Percentiles rank a stretch among this genome's conserved stretches.
Conservation (phyloP, 768 basidiomycete species). For the Kwoniella sp. region DNA sequence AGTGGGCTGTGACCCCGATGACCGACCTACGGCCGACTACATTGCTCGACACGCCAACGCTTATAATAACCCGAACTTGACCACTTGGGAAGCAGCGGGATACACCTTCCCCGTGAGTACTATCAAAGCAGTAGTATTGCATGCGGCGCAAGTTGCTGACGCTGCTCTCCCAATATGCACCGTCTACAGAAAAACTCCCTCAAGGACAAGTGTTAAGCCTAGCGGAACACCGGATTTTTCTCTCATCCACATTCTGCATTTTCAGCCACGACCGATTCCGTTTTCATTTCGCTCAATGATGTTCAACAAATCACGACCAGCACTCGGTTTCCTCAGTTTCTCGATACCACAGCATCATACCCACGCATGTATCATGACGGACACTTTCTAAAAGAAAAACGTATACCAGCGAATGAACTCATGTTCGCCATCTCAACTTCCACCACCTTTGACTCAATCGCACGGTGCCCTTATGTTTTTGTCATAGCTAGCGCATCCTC, state of each 20-base stretch:
- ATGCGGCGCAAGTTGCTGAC: not conserved
- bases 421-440: not conserved
- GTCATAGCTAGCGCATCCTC: too few relatives aligned
- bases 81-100: constrained; percentile 79
- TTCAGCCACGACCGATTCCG: too few relatives aligned
- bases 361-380: not conserved
- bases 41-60: constrained; percentile 61
- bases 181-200: constrained; percentile 38
- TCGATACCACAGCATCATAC: not conserved
- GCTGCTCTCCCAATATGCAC: not conserved
- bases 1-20: constrained; percentile 76
- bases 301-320: too few relatives aligned
- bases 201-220: constrained; percentile 34
- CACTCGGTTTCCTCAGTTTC: too few relatives aligned
- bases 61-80: constrained; percentile 79
- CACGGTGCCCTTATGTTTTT: too few relatives aligned
- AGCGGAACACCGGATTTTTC: too few relatives aligned
- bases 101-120: constrained; percentile 70
- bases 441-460: too few relatives aligned
- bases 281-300: too few relatives aligned
- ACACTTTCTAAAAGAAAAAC: not conserved
- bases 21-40: constrained; percentile 77
- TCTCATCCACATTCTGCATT: too few relatives aligned
- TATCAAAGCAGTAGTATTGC: not conserved
- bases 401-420: not conserved